phyloP scores from a whole-genome alignment of 257 asterid species.

The Solanum pennellii region DNA sequence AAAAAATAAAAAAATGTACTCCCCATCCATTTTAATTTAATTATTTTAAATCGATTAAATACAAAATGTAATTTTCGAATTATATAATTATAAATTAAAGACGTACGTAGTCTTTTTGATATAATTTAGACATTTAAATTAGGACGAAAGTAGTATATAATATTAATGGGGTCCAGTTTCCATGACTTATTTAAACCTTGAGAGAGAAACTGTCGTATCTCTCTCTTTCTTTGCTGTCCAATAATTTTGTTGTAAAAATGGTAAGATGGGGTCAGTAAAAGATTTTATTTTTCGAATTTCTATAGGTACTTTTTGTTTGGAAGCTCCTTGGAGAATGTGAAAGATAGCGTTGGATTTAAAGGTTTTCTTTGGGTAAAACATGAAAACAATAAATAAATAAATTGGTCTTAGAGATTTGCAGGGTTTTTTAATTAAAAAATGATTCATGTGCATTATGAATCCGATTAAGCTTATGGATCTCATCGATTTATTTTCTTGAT shows the following conservation, averaged over 20 bases:
- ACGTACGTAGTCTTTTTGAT: too few species aligned
- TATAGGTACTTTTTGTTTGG: conserved; percentile 7
- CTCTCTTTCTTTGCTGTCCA: background rate
- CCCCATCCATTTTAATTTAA: too few species aligned
- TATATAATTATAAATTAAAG: too few species aligned
- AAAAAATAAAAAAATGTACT: background rate
- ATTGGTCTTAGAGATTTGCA: background rate
- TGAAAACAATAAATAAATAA: background rate
- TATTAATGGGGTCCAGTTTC: background rate
- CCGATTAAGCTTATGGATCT: background rate
- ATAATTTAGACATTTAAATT: background rate
- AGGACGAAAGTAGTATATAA: background rate
- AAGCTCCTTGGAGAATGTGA: conserved; percentile 9
- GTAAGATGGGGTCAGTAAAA: conserved; percentile 19
- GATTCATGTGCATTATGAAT: background rate
- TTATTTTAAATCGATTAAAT: too few species aligned
- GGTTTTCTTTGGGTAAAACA: background rate
- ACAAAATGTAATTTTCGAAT: too few species aligned
- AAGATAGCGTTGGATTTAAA: background rate
- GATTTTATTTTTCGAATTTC: background rate
- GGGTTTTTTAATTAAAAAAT: background rate
- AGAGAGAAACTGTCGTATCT: background rate
- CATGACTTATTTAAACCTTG: conserved; percentile 5
- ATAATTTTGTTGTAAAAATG: background rate
- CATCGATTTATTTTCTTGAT: background rate